Percentiles rank a stretch among this genome's conserved stretches.
Conservation (phyloP, 768 basidiomycete species). For the Pisolithus tinctorius region DNA sequence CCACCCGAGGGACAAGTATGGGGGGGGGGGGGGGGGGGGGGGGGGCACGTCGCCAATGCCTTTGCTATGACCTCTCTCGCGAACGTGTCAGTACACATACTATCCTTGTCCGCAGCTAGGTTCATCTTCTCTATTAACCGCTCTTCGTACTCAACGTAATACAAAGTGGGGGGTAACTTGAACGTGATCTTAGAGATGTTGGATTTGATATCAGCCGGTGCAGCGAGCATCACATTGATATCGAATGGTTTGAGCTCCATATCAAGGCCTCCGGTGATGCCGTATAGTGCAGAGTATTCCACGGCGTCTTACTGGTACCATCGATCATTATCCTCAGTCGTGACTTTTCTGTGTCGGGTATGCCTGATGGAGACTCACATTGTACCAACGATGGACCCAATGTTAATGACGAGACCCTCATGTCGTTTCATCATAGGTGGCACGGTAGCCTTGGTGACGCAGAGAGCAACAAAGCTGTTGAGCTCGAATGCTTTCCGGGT, state of each 20-base stretch:
- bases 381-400: slow-evolving; percentile 63
- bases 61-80: slow-evolving; percentile 46
- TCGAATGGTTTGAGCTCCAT: slow-evolving; percentile 75
- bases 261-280: slow-evolving; percentile 54
- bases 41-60: slow-evolving; percentile 36
- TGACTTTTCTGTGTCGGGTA: background rate
- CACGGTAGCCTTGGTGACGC: slow-evolving; percentile 53
- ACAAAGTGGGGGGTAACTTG: slow-evolving; percentile 39
- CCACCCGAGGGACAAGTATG: slow-evolving; percentile 46
- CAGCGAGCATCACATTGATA: slow-evolving; percentile 62
- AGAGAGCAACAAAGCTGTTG: slow-evolving; percentile 56
- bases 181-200: slow-evolving; percentile 52
- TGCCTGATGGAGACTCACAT: slow-evolving; percentile 34
- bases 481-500: slow-evolving; percentile 54
- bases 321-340: slow-evolving; percentile 1
- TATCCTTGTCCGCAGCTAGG: slow-evolving; percentile 40
- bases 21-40: slow-evolving; percentile 47
- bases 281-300: slow-evolving; percentile 51
- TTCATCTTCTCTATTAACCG: slow-evolving; percentile 50
- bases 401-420: slow-evolving; percentile 63
- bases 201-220: slow-evolving; percentile 59
- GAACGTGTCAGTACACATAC: slow-evolving; percentile 47
- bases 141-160: slow-evolving; percentile 51
- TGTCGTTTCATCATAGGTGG: slow-evolving; percentile 66
- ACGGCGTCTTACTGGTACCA: slow-evolving; percentile 52